These are phyloP conservation scores for Phialemoniopsis sp. DNA, from an alignment of 2,329 filamentous ascomycete genomes.

Conservation along the genomic window DNA sequence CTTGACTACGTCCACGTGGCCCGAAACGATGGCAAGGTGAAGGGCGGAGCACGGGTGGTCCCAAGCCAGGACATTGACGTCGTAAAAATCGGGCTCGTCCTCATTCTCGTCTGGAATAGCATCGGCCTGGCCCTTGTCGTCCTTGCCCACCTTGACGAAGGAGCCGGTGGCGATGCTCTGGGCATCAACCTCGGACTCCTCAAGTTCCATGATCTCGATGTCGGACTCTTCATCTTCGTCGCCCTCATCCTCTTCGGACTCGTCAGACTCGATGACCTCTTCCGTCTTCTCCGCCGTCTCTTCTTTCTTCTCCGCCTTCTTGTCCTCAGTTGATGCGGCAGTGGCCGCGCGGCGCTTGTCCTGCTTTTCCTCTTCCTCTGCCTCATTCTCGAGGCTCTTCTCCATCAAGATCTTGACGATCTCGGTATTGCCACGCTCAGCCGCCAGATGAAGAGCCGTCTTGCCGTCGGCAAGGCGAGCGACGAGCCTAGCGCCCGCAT, in stretches of 20 bases:
- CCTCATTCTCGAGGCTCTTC: constrained; percentile 72
- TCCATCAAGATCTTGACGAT: constrained; percentile 71
- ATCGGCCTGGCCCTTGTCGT: constrained; percentile 24
- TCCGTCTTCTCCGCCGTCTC: constrained; percentile 7
- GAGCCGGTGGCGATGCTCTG: constrained; percentile 62
- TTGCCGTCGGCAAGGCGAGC: constrained; percentile 73
- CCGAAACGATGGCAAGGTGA: constrained; percentile 73
- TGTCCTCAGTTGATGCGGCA: not conserved
- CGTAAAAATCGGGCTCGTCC: constrained; percentile 73
- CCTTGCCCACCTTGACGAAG: constrained; percentile 62
- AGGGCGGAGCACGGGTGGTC: constrained; percentile 70
- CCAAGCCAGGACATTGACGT: constrained; percentile 77
- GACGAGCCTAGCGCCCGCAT: constrained; percentile 68
- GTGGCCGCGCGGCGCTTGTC: constrained; percentile 21
- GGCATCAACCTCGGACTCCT: constrained; percentile 29
- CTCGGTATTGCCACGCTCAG: constrained; percentile 60
- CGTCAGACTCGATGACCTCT: too few species aligned
- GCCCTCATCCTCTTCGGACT: too few species aligned
- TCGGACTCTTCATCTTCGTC: constrained; percentile 28
- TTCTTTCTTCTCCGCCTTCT: constrained; percentile 13
- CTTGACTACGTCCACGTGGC: constrained; percentile 65
- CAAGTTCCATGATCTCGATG: constrained; percentile 20
- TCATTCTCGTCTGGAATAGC: constrained; percentile 52
- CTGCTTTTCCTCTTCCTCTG: constrained; percentile 56
- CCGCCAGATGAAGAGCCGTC: constrained; percentile 80